Evolutionary conservation across 257 asterid genomes (phyloP), one percentile per base, ranked within the genome.

Genomic region (Solanum chmielewskii): DNA sequence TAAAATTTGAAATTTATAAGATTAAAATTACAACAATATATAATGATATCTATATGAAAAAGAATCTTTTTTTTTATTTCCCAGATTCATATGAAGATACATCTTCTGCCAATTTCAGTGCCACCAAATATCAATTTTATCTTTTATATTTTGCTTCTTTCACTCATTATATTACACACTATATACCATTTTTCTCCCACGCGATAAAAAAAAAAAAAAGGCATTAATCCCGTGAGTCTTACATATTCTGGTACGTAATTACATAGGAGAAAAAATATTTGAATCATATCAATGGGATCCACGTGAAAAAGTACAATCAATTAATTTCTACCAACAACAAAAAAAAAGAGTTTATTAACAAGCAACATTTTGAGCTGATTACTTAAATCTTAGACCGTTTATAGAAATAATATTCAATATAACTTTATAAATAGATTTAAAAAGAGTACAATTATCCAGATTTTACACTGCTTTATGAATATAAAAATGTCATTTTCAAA

Each of bases 71-170:
- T 78, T 89, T 85, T 74, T 33, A 84, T 66, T 49, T 29, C 73
- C 87, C 86, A 91, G 82, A 88, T 90, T 85, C 89, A 80, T 80
- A 87, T 62, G 42, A 62, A 84, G 37, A 75, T 83, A 59, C 84
- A 81, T 85, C 83, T 86, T 86, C 85, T 86, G 83, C 85, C 87
- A 86, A 71, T 82, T 85, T 89, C 88, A 84, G 85, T 81, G 64
- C 87, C 89, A 86, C 52, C 85, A 49, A 49, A 16, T 49, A 49
- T 49, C 60, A 77, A 2, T 84, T 11, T 11, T 78, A 71, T 83
- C 84, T 18, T 16, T 88, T 45, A 75, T 84, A 23, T n/a, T 27
- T 76, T 64, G 5, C n/a, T 44, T 4, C 41, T 18, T n/a, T n/a
- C 11, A 3, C 20, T 71, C 69, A 23, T 60, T 62, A 23, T 60